phyloP scores from a whole-genome alignment of 176 grass and related monocot genomes.

The Bromus sterilis region DNA sequence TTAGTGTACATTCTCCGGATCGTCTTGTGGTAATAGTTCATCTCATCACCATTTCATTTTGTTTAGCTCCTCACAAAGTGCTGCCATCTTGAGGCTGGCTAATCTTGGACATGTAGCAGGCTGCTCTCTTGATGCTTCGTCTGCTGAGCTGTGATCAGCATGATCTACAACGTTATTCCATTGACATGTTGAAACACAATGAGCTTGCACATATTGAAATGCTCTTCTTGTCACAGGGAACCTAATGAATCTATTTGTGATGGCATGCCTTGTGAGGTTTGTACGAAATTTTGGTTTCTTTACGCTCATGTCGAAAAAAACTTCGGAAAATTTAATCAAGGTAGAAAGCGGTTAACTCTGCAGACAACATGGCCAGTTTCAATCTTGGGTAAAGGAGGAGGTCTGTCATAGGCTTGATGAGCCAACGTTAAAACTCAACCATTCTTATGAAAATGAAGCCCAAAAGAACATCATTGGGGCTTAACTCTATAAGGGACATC shows the following conservation, averaged over 20 bases:
- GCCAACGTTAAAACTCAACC: too few species aligned
- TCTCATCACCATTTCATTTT: conserved; percentile 25
- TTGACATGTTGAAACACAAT: neutral
- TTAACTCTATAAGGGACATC: too few species aligned
- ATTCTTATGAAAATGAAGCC: too few species aligned
- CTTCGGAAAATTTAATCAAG: neutral
- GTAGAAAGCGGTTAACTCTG: too few species aligned
- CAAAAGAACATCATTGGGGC: too few species aligned
- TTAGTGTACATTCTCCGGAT: conserved; percentile 58
- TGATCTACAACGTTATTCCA: neutral
- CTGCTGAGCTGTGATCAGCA: neutral
- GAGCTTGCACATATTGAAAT: neutral
- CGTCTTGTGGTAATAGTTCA: conserved; percentile 43
- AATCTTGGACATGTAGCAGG: neutral
- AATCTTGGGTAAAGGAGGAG: too few species aligned
- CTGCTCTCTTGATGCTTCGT: neutral
- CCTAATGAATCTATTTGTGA: neutral
- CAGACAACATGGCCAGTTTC: too few species aligned
- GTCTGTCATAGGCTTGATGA: too few species aligned
- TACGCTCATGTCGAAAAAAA: neutral
- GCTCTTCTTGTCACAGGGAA: neutral
- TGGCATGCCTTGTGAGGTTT: neutral
- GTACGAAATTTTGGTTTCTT: neutral
- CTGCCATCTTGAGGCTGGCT: neutral
- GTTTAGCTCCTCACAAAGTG: neutral